Evolutionary conservation across 345 rosid species (phyloP), one percentile per base, ranked within the genome.

Genomic region (Syzygium aromaticum): DNA sequence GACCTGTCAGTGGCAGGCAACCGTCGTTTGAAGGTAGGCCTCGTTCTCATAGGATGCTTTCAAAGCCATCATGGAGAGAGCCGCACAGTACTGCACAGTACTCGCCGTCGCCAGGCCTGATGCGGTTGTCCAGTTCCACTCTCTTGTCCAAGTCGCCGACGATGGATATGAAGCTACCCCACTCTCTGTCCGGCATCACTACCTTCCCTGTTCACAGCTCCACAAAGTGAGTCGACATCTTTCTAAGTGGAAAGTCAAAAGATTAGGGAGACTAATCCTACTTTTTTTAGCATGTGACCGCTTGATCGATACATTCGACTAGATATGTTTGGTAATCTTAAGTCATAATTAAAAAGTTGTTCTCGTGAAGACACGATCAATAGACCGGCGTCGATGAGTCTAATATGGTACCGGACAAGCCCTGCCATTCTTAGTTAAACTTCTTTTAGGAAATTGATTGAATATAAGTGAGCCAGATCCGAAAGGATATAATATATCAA

Each of bases 41-140:
- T 89, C 80, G 87, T 95, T 95, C 91, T 96, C 97, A 51, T 95
- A 95, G 11, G 93, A 89, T 57, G 91, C 88, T 90, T 95, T 96
- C 8, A 94, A 86, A 86, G 97, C 92, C 98, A 95, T 94, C 56
- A 95, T 85, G 30, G 96, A 89, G 51, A 96, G 92, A 46, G 92
- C 90, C 15, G n/a, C n/a, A n/a, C n/a, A n/a, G n/a, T n/a, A n/a
- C n/a, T n/a, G 94, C 91, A 80, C 85, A 83, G 88, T 94, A 95
- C 84, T 77, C 87, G 40, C 89, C 89, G 85, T 93, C 94, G n/a
- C 91, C 93, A 3, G 77, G 91, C 51, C 54, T 89, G 23, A 92
- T 91, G 51, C 87, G 90, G 27, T 64, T 61, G 87, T 94, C 97
- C 87, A 96, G 87, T 57, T 90, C 91, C 67, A 88, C 84, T 85